phyloP scores from a whole-genome alignment of 1,284 basidiomycete genomes.

The Rhodotorula mucilaginosa region DNA sequence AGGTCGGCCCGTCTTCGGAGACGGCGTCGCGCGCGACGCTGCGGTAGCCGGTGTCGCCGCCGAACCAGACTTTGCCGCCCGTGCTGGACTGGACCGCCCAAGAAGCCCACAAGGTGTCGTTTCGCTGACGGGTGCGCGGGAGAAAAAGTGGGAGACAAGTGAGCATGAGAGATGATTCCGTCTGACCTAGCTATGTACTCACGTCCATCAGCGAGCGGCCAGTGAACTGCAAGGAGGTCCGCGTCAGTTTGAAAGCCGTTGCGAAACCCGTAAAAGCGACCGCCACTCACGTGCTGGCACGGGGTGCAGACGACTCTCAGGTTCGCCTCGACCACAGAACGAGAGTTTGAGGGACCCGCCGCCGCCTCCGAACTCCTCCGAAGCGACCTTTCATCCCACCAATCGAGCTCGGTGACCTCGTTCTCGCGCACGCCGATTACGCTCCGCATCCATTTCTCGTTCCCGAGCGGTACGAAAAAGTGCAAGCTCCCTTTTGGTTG shows the following conservation, averaged over 20 bases:
- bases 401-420: slow-evolving; percentile 63
- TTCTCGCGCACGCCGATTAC: slow-evolving; percentile 51
- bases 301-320: slow-evolving; percentile 55
- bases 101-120: slow-evolving; percentile 61
- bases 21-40: slow-evolving; percentile 42
- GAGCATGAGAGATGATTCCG: neutral
- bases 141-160: too few species aligned
- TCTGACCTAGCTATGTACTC: neutral
- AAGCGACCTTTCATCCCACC: slow-evolving; percentile 62
- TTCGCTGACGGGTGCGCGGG: slow-evolving; percentile 55
- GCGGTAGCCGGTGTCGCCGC: slow-evolving; percentile 65
- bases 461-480: slow-evolving; percentile 65
- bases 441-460: slow-evolving; percentile 56
- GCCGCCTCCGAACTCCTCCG: slow-evolving; percentile 42
- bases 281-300: slow-evolving; percentile 57
- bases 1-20: slow-evolving; percentile 58
- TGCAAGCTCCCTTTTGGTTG: slow-evolving; percentile 48
- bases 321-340: slow-evolving; percentile 4
- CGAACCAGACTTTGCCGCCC: slow-evolving; percentile 59
- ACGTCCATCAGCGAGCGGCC: slow-evolving; percentile 14
- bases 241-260: neutral
- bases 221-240: slow-evolving; percentile 1
- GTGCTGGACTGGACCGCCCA: slow-evolving; percentile 56
- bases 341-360: neutral
- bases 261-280: neutral